A percentile compares a stretch with the other conserved stretches of the same genome.
These are phyloP conservation scores for Yamadazyma sp. DNA, from an alignment of 805 yeast genomes.

Conservation along the genomic window DNA sequence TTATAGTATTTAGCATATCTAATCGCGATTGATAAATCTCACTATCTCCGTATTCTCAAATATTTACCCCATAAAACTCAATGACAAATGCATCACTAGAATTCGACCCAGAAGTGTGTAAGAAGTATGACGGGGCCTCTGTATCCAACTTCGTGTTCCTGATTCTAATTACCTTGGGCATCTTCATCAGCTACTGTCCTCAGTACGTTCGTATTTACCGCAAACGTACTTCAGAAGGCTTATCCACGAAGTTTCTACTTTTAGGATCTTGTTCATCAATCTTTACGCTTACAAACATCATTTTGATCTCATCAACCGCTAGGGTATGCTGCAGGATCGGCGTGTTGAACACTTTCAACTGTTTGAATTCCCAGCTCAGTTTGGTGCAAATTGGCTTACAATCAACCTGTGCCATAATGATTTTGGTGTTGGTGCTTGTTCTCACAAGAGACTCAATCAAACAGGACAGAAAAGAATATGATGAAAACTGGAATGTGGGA, in stretches of 20 bases:
- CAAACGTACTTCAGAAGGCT: conserved; percentile 70
- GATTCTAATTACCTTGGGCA: conserved; percentile 59
- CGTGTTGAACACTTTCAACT: conserved; percentile 51
- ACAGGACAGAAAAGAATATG: conserved; percentile 47
- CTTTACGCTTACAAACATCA: conserved; percentile 64
- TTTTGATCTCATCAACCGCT: conserved; percentile 60
- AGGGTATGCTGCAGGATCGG: conserved; percentile 57
- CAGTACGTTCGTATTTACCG: conserved; percentile 62
- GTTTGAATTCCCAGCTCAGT: conserved; percentile 65
- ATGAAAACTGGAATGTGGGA: conserved; percentile 41
- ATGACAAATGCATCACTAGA: too few relatives aligned
- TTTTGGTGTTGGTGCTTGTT: conserved; percentile 54
- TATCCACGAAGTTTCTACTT: conserved; percentile 68
- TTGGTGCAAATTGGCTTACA: conserved; percentile 67
- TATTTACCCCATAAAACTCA: too few relatives aligned
- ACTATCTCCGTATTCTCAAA: too few relatives aligned
- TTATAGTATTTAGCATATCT: background rate
- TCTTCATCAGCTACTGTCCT: conserved; percentile 69
- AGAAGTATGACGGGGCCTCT: conserved; percentile 51
- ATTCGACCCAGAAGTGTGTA: conserved; percentile 29
- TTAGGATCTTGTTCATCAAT: conserved; percentile 71
- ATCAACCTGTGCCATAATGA: conserved; percentile 56
- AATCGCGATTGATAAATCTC: too few relatives aligned
- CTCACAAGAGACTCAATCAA: conserved; percentile 46
- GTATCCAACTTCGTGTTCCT: conserved; percentile 49